These are phyloP conservation scores for Vigna angularis DNA, from an alignment of 306 rosid genomes.

Conservation along the genomic window DNA sequence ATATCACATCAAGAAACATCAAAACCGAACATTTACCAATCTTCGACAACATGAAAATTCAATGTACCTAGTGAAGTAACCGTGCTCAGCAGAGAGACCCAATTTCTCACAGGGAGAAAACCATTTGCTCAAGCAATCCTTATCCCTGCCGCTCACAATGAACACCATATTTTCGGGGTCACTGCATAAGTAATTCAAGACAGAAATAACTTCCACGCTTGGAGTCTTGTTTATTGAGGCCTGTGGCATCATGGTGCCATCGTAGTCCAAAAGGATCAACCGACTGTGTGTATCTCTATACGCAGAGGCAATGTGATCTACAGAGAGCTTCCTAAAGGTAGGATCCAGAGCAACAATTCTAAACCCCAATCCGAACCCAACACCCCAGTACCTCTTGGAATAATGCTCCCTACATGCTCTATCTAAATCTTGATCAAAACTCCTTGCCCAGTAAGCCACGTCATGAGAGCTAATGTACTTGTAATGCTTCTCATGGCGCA, in stretches of 20 bases:
- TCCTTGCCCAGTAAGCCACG: conserved; percentile 73
- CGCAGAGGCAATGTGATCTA: conserved; percentile 46
- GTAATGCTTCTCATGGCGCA: conserved; percentile 78
- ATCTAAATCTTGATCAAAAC: conserved; percentile 79
- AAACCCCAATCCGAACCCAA: conserved; percentile 67
- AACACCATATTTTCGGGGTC: conserved; percentile 74
- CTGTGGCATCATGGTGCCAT: conserved; percentile 77
- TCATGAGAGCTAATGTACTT: conserved; percentile 82
- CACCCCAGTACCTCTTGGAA: conserved; percentile 60
- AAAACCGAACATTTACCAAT: background rate
- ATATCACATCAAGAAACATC: background rate
- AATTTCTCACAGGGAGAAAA: conserved; percentile 66
- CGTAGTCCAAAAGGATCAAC: conserved; percentile 79
- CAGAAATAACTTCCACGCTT: conserved; percentile 55
- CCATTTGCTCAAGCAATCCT: conserved; percentile 65
- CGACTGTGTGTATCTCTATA: conserved; percentile 57
- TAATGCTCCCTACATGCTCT: conserved; percentile 68
- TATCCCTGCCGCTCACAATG: conserved; percentile 81
- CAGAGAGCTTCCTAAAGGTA: conserved; percentile 62
- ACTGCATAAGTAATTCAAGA: conserved; percentile 63
- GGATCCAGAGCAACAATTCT: conserved; percentile 73
- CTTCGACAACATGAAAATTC: background rate
- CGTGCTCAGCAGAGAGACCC: conserved; percentile 83
- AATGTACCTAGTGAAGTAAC: conserved; percentile 75
- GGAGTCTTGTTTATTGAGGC: conserved; percentile 59